phyloP scores from a whole-genome alignment of 352 stramenopile genomes.

The Phytophthora cryptogea region DNA sequence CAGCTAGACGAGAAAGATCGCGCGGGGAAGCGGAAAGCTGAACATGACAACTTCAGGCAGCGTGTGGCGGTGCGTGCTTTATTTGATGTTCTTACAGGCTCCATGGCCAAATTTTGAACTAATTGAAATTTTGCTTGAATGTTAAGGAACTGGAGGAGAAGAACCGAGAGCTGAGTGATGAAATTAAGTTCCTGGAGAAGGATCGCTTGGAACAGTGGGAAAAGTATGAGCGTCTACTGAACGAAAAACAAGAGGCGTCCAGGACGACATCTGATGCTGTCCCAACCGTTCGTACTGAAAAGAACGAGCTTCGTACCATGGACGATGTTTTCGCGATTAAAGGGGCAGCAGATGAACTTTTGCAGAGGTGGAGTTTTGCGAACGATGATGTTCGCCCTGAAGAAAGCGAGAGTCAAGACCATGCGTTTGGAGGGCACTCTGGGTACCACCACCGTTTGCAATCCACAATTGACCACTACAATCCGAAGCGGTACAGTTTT shows the following conservation, averaged over 20 bases:
- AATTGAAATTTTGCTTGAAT: neutral
- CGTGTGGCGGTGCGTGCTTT: conserved; percentile 53
- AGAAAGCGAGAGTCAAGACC: conserved; percentile 2
- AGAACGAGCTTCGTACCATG: conserved; percentile 32
- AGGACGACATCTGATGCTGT: conserved; percentile 1
- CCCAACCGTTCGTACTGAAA: conserved; percentile 8
- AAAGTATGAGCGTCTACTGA: conserved; percentile 60
- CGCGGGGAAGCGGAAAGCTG: conserved; percentile 66
- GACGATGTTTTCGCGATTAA: conserved; percentile 50
- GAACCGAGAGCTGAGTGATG: conserved; percentile 69
- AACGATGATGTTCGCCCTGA: conserved; percentile 3
- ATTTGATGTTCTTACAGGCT: neutral
- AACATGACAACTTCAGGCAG: conserved; percentile 67
- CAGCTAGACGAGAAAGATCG: conserved; percentile 69
- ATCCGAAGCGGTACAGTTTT: conserved; percentile 42
- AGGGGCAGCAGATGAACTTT: conserved; percentile 41
- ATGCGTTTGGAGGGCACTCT: conserved; percentile 1
- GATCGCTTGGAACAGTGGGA: conserved; percentile 78
- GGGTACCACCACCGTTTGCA: conserved; percentile 12
- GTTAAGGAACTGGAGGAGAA: conserved; percentile 76
- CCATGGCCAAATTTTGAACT: conserved; percentile 2
- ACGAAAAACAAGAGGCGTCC: conserved; percentile 47
- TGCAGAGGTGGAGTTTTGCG: conserved; percentile 39
- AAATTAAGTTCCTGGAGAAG: conserved; percentile 82
- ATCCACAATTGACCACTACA: conserved; percentile 25